phyloP scores from a whole-genome alignment of 2,329 filamentous ascomycete species.

The Mycocentrospora acerina region DNA sequence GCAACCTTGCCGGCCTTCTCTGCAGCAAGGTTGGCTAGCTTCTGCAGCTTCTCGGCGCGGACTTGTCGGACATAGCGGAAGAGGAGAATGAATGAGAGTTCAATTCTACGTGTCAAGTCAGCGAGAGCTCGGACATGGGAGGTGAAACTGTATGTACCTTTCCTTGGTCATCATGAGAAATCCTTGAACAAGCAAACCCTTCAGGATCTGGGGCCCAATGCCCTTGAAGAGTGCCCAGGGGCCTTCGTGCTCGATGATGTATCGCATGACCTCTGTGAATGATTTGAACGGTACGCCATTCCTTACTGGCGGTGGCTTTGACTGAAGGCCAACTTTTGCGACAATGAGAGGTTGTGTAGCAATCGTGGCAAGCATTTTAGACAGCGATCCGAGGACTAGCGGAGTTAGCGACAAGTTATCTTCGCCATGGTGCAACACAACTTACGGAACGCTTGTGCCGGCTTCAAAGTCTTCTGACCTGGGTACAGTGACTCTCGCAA shows the following conservation, averaged over 20 bases:
- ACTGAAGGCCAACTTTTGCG: conserved; percentile 95
- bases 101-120: conserved; percentile 63
- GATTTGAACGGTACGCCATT: conserved; percentile 90
- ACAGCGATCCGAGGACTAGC: conserved; percentile 84
- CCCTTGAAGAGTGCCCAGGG: conserved; percentile 88
- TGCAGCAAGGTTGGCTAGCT: conserved; percentile 64
- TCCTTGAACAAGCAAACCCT: conserved; percentile 90
- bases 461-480: conserved; percentile 70
- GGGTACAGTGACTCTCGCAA: conserved; percentile 77
- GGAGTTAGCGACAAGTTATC: conserved; percentile 14
- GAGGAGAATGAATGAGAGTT: conserved; percentile 82
- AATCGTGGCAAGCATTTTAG: conserved; percentile 89
- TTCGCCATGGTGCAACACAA: conserved; percentile 20
- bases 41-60: conserved; percentile 68
- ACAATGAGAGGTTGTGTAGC: conserved; percentile 94
- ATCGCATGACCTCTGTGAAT: conserved; percentile 92
- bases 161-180: conserved; percentile 99
- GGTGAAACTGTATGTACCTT: conserved; percentile 57
- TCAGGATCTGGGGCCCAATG: conserved; percentile 89
- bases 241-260: conserved; percentile 89
- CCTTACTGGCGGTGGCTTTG: conserved; percentile 79
- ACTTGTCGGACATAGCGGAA: conserved; percentile 78
- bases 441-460: conserved; percentile 90
- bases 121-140: neutral
- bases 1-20: conserved; percentile 49